These are phyloP conservation scores for Auxenochlorella pyrenoidosa DNA, from an alignment of 139 green algal genomes.

Conservation along the genomic window DNA sequence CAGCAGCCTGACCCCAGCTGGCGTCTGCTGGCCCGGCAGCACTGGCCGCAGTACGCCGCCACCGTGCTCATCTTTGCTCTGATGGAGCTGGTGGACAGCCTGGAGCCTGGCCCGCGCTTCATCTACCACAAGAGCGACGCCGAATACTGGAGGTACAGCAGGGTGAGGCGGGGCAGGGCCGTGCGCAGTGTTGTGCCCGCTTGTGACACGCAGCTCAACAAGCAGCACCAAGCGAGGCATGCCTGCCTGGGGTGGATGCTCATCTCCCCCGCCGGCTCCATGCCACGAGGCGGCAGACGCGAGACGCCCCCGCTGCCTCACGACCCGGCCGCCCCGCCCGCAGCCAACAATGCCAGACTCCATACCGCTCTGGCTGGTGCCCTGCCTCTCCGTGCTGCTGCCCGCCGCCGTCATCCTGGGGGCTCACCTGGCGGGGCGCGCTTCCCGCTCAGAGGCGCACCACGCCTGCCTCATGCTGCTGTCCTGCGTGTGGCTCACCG, in stretches of 20 bases:
- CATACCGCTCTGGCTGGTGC: not conserved
- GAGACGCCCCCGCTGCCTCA: not conserved
- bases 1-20: not conserved
- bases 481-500: not conserved
- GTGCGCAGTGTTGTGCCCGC: too few relatives aligned
- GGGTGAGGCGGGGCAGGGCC: not conserved
- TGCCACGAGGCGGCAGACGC: not conserved
- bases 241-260: too few relatives aligned
- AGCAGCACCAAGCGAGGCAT: too few relatives aligned
- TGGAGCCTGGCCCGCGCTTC: not conserved
- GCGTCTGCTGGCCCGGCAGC: not conserved
- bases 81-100: not conserved
- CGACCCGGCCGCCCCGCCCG: not conserved
- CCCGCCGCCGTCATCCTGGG: not conserved
- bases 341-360: not conserved
- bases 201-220: too few relatives aligned
- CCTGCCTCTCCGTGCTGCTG: not conserved
- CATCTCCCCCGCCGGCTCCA: too few relatives aligned
- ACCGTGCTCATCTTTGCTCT: not conserved
- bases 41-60: slow-evolving; percentile 8
- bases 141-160: slow-evolving; percentile 8
- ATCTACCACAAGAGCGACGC: slow-evolving; percentile 1
- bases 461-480: slow-evolving; percentile 8
- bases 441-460: not conserved
- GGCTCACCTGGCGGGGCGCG: not conserved